Evolutionary conservation across 2,329 filamentous ascomycete species (phyloP).

Genomic region (Hirsutella rhossiliensis): DNA sequence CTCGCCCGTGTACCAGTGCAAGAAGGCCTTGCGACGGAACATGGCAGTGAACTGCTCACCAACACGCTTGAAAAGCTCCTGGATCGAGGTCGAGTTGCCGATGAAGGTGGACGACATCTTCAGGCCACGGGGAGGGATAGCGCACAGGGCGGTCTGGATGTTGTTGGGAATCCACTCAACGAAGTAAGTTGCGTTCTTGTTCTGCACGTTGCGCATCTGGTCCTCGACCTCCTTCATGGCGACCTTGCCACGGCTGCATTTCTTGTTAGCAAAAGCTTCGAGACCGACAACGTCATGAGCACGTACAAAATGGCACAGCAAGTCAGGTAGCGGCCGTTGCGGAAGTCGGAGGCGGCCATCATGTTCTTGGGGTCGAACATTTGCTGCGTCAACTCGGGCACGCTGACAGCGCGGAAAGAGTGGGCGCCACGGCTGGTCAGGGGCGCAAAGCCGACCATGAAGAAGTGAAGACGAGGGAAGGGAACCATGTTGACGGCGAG

Average conservation of each 20-base stretch:
- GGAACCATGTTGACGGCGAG: slow-evolving; percentile 99
- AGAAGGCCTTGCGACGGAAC: slow-evolving; percentile 99
- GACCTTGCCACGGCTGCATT: slow-evolving; percentile 79
- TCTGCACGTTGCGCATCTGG: slow-evolving; percentile 99
- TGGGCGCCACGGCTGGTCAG: slow-evolving; percentile 76
- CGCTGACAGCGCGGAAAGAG: slow-evolving; percentile 95
- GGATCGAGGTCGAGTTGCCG: slow-evolving; percentile 98
- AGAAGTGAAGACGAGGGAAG: slow-evolving; percentile 99
- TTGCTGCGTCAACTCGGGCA: slow-evolving; percentile 98
- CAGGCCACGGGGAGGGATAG: slow-evolving; percentile 90
- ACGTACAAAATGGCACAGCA: slow-evolving; percentile 96
- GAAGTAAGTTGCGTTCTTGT: slow-evolving; percentile 99
- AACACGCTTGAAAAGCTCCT: slow-evolving; percentile 99
- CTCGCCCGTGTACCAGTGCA: slow-evolving; percentile 99
- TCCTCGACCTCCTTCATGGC: slow-evolving; percentile 99
- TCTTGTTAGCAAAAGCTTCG: slow-evolving; percentile 5
- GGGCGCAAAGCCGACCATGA: slow-evolving; percentile 99
- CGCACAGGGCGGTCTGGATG: slow-evolving; percentile 98
- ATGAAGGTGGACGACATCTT: slow-evolving; percentile 99
- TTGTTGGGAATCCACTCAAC: slow-evolving; percentile 99
- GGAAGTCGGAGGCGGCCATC: slow-evolving; percentile 99
- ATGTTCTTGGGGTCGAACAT: slow-evolving; percentile 99
- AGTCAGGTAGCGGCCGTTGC: slow-evolving; percentile 97
- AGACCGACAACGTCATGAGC: neutral
- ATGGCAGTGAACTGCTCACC: slow-evolving; percentile 99